Evolutionary conservation across 192 early-diverging fungal genomes (phyloP), one percentile per base, ranked within the genome.

Genomic region (Coemansia sp.): DNA sequence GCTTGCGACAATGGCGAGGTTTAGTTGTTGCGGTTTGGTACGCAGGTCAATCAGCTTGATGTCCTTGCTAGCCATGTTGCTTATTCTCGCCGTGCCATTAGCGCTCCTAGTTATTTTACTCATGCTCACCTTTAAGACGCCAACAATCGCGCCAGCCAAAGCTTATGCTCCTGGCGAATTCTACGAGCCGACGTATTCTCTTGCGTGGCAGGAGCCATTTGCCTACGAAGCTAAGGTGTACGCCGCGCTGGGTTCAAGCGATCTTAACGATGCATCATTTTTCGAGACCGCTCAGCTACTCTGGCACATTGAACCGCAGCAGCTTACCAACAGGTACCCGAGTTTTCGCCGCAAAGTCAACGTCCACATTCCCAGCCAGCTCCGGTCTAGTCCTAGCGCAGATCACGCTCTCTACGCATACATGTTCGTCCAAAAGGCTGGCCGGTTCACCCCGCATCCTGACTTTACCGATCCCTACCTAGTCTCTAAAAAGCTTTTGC

Each of bases 191-290:
- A 34, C 29, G 55, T 59, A 33, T 59, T 29, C 29, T 29, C 29
- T 29, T 3, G 29, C 29, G 29, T 29, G 29, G 29, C 29, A 29
- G 29, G 29, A 59, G 55, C 55, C 55, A 59, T 59, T 59, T 31
- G 55, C 31, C 31, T 69, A 69, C 11, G 57, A 69, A 15, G 54
- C 33, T 5, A 69, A 69, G 29, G 68, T 69, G 43, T 69, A 69
- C 13, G 41, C 68, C 27, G 61, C 68, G 68, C 31, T 33, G 3
- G 16, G 55, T 15, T 43, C 38, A 43, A 46, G 9, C 29, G n/a
- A 16, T 29, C 18, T 22, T 55, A 63, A 63, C 40, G 12, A 36
- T 5, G 8, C 16, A n/a, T 29, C 42, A 27, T 69, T 69, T 16
- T 69, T 69, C 40, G 33, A 61, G 3, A 46, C 41, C 22, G 68